Base-by-base conservation (phyloP, 345 rosid species). In the Aquilaria sinensis region DNA sequence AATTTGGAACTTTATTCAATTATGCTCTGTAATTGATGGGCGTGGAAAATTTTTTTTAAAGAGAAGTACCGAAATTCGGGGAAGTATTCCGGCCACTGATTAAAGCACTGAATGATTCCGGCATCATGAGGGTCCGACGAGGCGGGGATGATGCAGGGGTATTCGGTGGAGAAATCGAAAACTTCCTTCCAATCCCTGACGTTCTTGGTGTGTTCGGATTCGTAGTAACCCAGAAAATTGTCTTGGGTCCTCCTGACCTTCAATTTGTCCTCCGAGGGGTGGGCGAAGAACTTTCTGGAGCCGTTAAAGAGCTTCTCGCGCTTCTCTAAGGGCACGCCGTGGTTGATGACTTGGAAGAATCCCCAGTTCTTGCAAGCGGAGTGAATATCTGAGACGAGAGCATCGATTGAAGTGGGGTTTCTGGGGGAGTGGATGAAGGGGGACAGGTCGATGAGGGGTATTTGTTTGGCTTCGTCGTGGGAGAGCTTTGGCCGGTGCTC, bases 161-260 rank as follows among this genome's bases (percentile, higher is more conserved):
- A 96, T 47, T 77, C 69, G 58, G 81, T 70, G 58, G 76, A 62
- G 58, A 83, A 85, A 54, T 93, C 97, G 57, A 91, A 84, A 3
- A 88, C 76, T 58, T 91, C 96, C 71, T 91, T 91, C 97, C 97
- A 91, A 55, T 91, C 96, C 62, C 88, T 76, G 69, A 91, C 85
- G 70, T 88, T 91, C 71, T 91, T 91, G 8, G 97, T 91, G 61
- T 86, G 93, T 67, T 91, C 96, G 14, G 78, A 67, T 51, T 91
- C 96, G 74, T 88, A 61, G 46, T 74, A 91, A 1, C 97, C 97
- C 96, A 86, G 73, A 6, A 86, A 84, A 53, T 81, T 61, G 50
- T 82, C 79, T 73, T 84, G 89, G 54, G 80, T 89, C 61, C 97
- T 74, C 77, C 63, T 74, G 75, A 88, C 84, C 70, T 71, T 83